Evolutionary conservation across 306 rosid genomes (phyloP).

Genomic region (Glycine soja): DNA sequence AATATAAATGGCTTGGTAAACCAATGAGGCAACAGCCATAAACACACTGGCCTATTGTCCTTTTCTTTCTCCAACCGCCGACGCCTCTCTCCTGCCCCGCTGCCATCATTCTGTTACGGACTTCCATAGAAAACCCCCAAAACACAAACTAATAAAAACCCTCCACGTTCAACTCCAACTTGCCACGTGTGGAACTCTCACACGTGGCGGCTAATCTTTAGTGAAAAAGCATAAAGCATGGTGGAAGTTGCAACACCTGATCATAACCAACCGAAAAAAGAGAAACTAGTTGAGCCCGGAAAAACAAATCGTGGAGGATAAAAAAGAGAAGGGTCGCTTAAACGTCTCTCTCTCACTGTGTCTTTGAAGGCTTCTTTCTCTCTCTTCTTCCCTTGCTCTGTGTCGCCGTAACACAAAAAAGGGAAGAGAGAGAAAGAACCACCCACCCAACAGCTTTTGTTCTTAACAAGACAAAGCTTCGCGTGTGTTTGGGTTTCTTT

Average conservation of each 20-base stretch:
- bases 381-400: constrained; percentile 56
- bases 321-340: constrained; percentile 47
- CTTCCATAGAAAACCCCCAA: neutral
- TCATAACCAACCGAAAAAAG: constrained; percentile 35
- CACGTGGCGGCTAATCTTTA: constrained; percentile 1
- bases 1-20: constrained; percentile 16
- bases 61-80: constrained; percentile 58
- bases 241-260: constrained; percentile 19
- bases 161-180: neutral
- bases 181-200: neutral
- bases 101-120: neutral
- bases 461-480: constrained; percentile 24
- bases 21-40: constrained; percentile 47
- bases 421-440: constrained; percentile 49
- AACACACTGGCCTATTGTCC: constrained; percentile 45
- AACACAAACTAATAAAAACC: neutral
- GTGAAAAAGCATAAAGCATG: neutral
- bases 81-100: constrained; percentile 32
- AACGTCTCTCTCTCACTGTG: constrained; percentile 56
- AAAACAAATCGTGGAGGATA: constrained; percentile 22
- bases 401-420: constrained; percentile 46
- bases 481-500: neutral
- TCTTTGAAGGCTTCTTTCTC: constrained; percentile 49
- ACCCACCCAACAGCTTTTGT: constrained; percentile 17
- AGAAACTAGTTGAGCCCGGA: constrained; percentile 8